Evolutionary conservation across 495 filamentous ascomycete genomes (phyloP).

Genomic region (Xylaria flabelliformis): DNA sequence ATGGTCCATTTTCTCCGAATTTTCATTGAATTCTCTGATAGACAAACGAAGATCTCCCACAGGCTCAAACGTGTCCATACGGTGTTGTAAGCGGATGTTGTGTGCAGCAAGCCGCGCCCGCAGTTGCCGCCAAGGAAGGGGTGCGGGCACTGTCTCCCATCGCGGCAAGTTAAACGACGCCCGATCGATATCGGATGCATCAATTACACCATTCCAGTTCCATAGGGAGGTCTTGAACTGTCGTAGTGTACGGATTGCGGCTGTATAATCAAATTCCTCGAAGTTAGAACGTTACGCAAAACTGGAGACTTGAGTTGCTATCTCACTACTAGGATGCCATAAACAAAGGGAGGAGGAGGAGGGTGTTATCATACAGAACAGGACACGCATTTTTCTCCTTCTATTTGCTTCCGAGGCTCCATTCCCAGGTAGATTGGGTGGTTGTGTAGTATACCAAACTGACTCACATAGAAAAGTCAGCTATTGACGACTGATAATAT

Average conservation of each 20-base stretch:
- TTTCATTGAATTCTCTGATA: background rate
- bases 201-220: background rate
- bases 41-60: background rate
- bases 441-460: slow-evolving; percentile 9
- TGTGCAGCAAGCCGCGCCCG: background rate
- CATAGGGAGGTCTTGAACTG: background rate
- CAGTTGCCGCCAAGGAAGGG: background rate
- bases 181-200: background rate
- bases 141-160: background rate
- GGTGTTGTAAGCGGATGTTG: background rate
- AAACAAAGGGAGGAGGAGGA: background rate
- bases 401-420: background rate
- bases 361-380: background rate
- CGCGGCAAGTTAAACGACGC: background rate
- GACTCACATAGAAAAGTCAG: background rate
- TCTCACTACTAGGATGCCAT: background rate
- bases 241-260: background rate
- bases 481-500: background rate
- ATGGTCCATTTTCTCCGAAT: background rate
- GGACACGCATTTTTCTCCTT: background rate
- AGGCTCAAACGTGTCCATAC: background rate
- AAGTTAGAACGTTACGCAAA: background rate
- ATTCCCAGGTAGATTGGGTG: background rate
- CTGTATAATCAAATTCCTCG: background rate
- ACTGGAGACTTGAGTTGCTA: background rate